Percentiles rank a stretch among this genome's conserved stretches.
These are phyloP conservation scores for Fusarium bulbicola DNA, from an alignment of 2,329 filamentous ascomycete genomes.

Conservation along the genomic window DNA sequence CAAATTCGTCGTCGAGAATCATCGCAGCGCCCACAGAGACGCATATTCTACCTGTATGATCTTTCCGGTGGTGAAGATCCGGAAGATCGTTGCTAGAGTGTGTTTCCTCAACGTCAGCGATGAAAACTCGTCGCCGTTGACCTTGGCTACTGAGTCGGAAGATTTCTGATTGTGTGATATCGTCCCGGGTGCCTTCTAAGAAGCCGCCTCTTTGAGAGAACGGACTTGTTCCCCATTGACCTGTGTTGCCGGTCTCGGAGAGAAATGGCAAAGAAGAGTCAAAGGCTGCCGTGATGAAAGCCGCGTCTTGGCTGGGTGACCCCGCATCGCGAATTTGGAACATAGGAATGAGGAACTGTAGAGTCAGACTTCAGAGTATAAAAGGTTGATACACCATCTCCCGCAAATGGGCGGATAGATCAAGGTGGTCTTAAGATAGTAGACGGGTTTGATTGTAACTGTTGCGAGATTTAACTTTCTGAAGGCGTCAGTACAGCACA, in stretches of 20 bases:
- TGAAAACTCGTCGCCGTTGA: not conserved
- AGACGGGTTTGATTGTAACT: rapidly evolving
- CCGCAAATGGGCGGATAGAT: no score
- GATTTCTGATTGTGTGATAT: not conserved
- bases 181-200: rapidly evolving
- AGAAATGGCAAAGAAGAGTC: not conserved
- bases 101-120: not conserved
- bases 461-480: not conserved
- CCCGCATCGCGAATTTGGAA: not conserved
- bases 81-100: rapidly evolving
- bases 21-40: not conserved
- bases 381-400: no score
- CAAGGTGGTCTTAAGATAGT: not conserved
- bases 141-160: not conserved
- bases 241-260: not conserved
- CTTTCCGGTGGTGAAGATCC: rapidly evolving
- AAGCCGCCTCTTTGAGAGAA: not conserved
- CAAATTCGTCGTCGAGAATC: not conserved
- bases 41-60: rapidly evolving
- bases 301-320: rapidly evolving
- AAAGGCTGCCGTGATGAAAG: rapidly evolving
- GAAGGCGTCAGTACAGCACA: not conserved
- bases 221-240: not conserved
- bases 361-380: no score
- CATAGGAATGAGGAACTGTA: not conserved